phyloP scores from a whole-genome alignment of 75 land plant genomes.

The Picea glauca region DNA sequence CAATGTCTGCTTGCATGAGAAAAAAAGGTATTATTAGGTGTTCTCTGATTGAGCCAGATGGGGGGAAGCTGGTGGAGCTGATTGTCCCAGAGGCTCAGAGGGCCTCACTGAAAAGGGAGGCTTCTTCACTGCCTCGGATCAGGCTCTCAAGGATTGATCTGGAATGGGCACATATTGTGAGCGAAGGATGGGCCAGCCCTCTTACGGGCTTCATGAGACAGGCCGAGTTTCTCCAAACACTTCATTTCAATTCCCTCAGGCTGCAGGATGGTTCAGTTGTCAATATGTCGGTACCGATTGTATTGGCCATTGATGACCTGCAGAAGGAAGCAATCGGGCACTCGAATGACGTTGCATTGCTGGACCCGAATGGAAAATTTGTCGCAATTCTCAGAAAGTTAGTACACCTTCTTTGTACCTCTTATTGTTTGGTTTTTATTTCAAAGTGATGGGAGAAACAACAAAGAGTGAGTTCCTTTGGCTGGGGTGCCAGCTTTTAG shows the following conservation, averaged over 20 bases:
- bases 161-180: slow-evolving; percentile 88
- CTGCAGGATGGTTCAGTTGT: slow-evolving; percentile 61
- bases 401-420: not conserved
- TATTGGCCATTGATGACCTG: slow-evolving; percentile 71
- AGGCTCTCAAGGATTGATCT: slow-evolving; percentile 56
- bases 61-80: slow-evolving; percentile 74
- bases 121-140: slow-evolving; percentile 51
- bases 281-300: slow-evolving; percentile 97
- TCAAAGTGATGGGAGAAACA: too few relatives aligned
- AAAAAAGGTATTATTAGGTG: not conserved
- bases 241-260: slow-evolving; percentile 81
- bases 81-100: slow-evolving; percentile 58
- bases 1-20: not conserved
- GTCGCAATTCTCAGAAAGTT: slow-evolving; percentile 75
- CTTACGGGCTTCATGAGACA: slow-evolving; percentile 92
- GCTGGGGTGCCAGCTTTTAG: too few relatives aligned
- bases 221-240: slow-evolving; percentile 80
- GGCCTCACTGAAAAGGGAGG: slow-evolving; percentile 36
- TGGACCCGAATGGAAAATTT: slow-evolving; percentile 52
- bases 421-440: too few relatives aligned
- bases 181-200: slow-evolving; percentile 98
- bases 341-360: slow-evolving; percentile 47
- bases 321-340: slow-evolving; percentile 58
- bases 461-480: too few relatives aligned
- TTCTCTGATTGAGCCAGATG: slow-evolving; percentile 80